These are phyloP conservation scores for Aspergillus quadricinctus DNA, from an alignment of 2,329 filamentous ascomycete genomes.

Conservation along the genomic window DNA sequence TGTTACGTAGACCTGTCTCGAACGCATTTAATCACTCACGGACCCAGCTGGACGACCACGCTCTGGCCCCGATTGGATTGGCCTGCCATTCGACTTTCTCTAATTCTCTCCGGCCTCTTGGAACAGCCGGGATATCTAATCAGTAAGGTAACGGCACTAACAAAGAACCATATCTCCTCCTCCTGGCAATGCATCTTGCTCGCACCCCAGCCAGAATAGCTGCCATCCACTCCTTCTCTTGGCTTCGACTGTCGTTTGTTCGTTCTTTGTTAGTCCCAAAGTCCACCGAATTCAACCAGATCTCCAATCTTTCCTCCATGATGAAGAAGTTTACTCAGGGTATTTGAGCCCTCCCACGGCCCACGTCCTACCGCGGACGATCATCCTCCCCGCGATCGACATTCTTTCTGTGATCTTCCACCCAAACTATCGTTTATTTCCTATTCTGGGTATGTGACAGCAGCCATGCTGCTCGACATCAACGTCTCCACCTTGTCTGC, in stretches of 20 bases:
- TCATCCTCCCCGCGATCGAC: background rate
- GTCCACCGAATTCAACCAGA: background rate
- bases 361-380: background rate
- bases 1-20: background rate
- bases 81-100: background rate
- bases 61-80: background rate
- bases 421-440: background rate
- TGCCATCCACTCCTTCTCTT: background rate
- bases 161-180: background rate
- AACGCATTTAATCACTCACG: background rate
- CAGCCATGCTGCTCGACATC: slow-evolving; percentile 7
- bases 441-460: background rate
- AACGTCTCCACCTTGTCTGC: slow-evolving; percentile 1
- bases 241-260: background rate
- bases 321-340: background rate
- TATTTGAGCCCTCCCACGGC: background rate
- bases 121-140: background rate
- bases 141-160: background rate
- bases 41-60: background rate
- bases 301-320: background rate
- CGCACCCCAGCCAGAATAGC: background rate
- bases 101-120: background rate
- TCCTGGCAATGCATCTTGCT: background rate
- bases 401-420: background rate
- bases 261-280: background rate